These are phyloP conservation scores for Fusarium miscanthi DNA, from an alignment of 2,329 filamentous ascomycete species.

Conservation along the genomic window DNA sequence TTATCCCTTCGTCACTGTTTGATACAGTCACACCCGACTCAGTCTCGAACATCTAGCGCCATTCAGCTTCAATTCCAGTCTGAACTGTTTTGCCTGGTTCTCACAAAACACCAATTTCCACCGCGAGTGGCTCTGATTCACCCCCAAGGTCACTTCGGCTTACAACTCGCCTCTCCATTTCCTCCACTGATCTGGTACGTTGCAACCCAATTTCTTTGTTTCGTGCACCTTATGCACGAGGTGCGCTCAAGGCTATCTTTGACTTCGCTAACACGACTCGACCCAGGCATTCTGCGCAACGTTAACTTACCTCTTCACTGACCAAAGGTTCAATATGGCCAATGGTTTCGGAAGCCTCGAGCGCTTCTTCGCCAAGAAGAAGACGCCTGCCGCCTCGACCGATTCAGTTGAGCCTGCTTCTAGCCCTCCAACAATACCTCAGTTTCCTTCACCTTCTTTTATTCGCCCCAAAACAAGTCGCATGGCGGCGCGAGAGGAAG, in stretches of 20 bases:
- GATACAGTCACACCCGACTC: slow-evolving; percentile 38
- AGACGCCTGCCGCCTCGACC: slow-evolving; percentile 43
- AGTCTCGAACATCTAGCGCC: slow-evolving; percentile 10
- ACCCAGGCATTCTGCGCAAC: slow-evolving; percentile 41
- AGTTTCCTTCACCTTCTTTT: slow-evolving; percentile 65
- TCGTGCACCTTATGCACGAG: slow-evolving; percentile 24
- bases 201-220: slow-evolving; percentile 11
- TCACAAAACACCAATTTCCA: slow-evolving; percentile 30
- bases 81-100: slow-evolving; percentile 22
- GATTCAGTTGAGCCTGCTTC: slow-evolving; percentile 40
- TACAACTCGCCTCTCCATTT: slow-evolving; percentile 19
- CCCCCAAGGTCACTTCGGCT: slow-evolving; percentile 19
- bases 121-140: slow-evolving; percentile 37
- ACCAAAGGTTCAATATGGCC: slow-evolving; percentile 55
- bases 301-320: slow-evolving; percentile 21
- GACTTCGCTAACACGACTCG: slow-evolving; percentile 40
- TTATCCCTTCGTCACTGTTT: slow-evolving; percentile 26
- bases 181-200: slow-evolving; percentile 34
- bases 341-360: slow-evolving; percentile 63
- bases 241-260: slow-evolving; percentile 3
- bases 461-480: slow-evolving; percentile 65
- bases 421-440: slow-evolving; percentile 45
- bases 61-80: slow-evolving; percentile 26
- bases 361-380: slow-evolving; percentile 62
- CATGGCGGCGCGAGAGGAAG: slow-evolving; percentile 68